A percentile compares a stretch with the other conserved stretches of the same genome.
Evolutionary conservation across 176 grass and related monocot species (phyloP).

Genomic region (Phoenix roebelenii): DNA sequence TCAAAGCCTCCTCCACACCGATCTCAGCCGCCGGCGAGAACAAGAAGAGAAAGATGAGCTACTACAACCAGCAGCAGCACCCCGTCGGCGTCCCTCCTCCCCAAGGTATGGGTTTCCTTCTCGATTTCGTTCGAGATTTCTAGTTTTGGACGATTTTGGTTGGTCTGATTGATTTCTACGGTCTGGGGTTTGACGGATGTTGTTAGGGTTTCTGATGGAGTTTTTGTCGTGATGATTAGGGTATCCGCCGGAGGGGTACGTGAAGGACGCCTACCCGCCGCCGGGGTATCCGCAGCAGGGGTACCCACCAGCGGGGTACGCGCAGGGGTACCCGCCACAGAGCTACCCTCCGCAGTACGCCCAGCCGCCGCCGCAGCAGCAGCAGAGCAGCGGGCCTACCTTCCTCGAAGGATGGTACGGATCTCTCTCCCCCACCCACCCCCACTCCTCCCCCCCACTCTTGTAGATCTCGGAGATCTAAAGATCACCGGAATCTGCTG

Average conservation of each 20-base stretch:
- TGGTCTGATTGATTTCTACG: no score
- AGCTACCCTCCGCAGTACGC: conserved; percentile 42
- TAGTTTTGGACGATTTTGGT: no score
- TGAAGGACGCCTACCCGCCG: conserved; percentile 52
- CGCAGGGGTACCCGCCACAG: conserved; percentile 34
- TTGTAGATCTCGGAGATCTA: no score
- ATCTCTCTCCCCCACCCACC: no score
- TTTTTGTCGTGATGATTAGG: conserved; percentile 12
- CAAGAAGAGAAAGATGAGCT: conserved; percentile 32
- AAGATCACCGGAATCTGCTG: no score
- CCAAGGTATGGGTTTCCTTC: conserved; percentile 27
- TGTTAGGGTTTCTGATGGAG: no score
- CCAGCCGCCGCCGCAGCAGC: conserved; percentile 38
- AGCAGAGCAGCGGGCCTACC: conserved; percentile 18
- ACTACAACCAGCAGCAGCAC: conserved; percentile 55
- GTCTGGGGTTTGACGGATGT: no score
- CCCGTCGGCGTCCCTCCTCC: conserved; percentile 65
- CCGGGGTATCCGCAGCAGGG: conserved; percentile 34
- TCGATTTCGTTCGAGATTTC: not conserved
- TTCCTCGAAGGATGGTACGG: conserved; percentile 34
- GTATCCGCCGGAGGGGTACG: conserved; percentile 24
- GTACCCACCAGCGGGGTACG: conserved; percentile 42
- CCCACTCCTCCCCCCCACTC: no score
- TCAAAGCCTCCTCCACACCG: no score
- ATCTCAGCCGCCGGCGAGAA: no score